phyloP scores from a whole-genome alignment of 2,329 filamentous ascomycete species.

The Cylindrodendrum hubeiense region DNA sequence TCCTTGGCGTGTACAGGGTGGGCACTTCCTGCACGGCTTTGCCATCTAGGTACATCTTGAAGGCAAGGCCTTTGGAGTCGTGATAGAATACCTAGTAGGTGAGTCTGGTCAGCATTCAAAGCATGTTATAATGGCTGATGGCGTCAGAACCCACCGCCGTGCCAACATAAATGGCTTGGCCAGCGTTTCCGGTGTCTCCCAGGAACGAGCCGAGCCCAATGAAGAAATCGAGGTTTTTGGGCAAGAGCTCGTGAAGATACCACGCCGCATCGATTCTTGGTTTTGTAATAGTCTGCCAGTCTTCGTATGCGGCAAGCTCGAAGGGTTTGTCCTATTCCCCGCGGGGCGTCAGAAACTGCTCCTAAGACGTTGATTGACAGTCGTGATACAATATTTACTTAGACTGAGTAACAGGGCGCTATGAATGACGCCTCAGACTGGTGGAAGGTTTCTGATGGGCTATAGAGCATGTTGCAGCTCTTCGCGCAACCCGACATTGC shows the following conservation, averaged over 20 bases:
- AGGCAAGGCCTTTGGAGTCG: too few species aligned
- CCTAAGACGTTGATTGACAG: background rate
- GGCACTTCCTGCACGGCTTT: too few species aligned
- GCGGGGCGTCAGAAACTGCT: conserved; percentile 5
- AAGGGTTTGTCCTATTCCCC: conserved; percentile 30
- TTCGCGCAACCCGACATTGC: too few species aligned
- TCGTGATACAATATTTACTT: background rate
- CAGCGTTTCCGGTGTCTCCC: conserved; percentile 47
- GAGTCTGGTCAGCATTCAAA: conserved; percentile 32
- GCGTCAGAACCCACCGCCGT: background rate
- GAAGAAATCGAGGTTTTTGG: conserved; percentile 51
- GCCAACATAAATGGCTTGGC: conserved; percentile 54
- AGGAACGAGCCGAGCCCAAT: conserved; percentile 48
- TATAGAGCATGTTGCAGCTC: background rate
- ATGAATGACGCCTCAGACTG: conserved; percentile 8
- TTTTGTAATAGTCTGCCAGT: conserved; percentile 41
- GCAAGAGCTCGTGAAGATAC: conserved; percentile 47
- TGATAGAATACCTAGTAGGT: too few species aligned
- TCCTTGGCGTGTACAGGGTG: too few species aligned
- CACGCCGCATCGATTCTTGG: conserved; percentile 52
- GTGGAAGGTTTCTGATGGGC: background rate
- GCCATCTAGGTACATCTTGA: too few species aligned
- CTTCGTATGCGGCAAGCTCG: conserved; percentile 48
- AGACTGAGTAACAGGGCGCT: conserved; percentile 4
- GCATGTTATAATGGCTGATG: conserved; percentile 54